These are phyloP conservation scores for Uronychia binucleata DNA, from an alignment of 73 alveolate genomes.

Conservation along the genomic window DNA sequence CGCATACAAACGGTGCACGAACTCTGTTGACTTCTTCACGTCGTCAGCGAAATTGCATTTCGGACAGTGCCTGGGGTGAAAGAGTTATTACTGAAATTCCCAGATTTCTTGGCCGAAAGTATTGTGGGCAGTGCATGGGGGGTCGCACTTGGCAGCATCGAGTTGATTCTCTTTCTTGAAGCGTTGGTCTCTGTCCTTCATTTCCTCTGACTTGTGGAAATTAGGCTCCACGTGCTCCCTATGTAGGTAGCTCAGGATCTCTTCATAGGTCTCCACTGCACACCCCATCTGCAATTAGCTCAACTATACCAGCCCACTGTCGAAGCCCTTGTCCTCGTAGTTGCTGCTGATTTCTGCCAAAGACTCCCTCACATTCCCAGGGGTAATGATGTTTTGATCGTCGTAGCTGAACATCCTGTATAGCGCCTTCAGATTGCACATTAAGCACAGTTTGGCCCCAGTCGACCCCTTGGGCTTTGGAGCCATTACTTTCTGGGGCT, in stretches of 20 bases:
- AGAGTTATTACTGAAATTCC: conserved; percentile 7
- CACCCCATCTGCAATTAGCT: conserved; percentile 50
- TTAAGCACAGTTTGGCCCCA: conserved; percentile 2
- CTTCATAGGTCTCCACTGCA: conserved; percentile 64
- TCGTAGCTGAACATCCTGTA: conserved; percentile 3
- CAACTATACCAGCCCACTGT: background rate
- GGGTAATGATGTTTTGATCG: conserved; percentile 4
- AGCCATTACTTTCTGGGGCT: too few species aligned
- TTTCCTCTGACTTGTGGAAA: conserved; percentile 25
- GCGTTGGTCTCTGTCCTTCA: conserved; percentile 12
- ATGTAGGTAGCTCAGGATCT: conserved; percentile 53
- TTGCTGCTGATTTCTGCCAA: conserved; percentile 8
- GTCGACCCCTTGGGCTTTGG: background rate
- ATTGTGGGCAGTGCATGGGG: conserved; percentile 59
- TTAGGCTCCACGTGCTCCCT: conserved; percentile 54
- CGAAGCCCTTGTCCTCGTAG: conserved; percentile 12
- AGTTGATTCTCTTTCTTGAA: conserved; percentile 21
- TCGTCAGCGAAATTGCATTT: conserved; percentile 43
- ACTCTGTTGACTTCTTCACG: conserved; percentile 24
- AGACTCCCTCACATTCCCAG: conserved; percentile 14
- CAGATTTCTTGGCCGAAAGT: conserved; percentile 59
- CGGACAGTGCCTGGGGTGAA: background rate
- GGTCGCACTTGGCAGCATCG: conserved; percentile 49
- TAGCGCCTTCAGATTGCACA: conserved; percentile 12
- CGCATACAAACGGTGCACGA: conserved; percentile 33